Conservation (phyloP, 306 rosid genomes). For the Vachellia collinsii region DNA sequence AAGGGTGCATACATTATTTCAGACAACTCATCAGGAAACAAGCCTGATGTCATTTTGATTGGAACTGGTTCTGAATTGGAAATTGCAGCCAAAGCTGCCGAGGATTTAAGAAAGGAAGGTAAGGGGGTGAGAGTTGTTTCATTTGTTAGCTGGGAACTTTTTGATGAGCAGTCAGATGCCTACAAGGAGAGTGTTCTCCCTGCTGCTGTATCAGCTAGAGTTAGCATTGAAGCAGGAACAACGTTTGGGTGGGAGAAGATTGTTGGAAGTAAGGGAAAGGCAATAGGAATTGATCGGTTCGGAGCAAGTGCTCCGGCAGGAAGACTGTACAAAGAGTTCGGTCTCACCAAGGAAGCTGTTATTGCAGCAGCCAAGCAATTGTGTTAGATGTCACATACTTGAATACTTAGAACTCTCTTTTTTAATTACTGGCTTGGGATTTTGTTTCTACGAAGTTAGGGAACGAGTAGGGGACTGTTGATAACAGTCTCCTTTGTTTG, state of each 20-base stretch:
- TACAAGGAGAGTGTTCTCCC: constrained; percentile 98
- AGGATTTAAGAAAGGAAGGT: constrained; percentile 89
- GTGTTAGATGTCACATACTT: constrained; percentile 25
- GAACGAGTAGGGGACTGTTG: neutral
- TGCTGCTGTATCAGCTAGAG: constrained; percentile 83
- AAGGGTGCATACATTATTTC: constrained; percentile 93
- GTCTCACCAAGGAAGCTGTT: constrained; percentile 90
- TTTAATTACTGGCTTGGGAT: neutral
- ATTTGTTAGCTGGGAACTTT: constrained; percentile 91
- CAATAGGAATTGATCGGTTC: constrained; percentile 86
- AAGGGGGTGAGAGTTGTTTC: constrained; percentile 93
- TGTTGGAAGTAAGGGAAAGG: constrained; percentile 83
- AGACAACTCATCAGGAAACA: constrained; percentile 86
- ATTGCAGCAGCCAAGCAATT: constrained; percentile 84
- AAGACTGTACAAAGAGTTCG: constrained; percentile 85
- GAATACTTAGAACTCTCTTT: neutral
- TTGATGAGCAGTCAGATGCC: constrained; percentile 77
- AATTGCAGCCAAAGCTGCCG: constrained; percentile 88
- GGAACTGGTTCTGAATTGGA: constrained; percentile 98
- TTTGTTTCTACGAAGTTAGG: neutral
- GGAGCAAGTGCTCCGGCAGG: constrained; percentile 99
- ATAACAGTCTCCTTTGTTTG: neutral
- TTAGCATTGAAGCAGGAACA: constrained; percentile 95
- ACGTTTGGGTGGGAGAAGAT: constrained; percentile 96
- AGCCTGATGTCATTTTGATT: constrained; percentile 91